Evolutionary conservation across 768 basidiomycete genomes (phyloP).

Genomic region (Pulveroboletus sp.): DNA sequence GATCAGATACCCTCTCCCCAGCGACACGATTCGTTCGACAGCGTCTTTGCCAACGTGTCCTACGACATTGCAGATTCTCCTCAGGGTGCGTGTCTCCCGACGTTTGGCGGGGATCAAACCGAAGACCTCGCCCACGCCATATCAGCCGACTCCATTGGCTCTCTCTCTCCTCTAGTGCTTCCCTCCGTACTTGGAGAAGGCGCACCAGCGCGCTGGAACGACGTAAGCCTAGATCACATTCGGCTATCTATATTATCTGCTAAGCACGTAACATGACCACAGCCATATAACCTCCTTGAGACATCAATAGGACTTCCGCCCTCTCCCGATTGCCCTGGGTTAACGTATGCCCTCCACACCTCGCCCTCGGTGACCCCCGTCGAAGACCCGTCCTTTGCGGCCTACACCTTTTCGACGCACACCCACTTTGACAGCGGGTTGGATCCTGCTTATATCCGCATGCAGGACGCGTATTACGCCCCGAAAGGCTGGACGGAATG

Average conservation of each 20-base stretch:
- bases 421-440: conserved; percentile 11
- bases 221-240: conserved; percentile 24
- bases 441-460: conserved; percentile 9
- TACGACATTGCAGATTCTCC: conserved; percentile 28
- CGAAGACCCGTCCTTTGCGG: conserved; percentile 20
- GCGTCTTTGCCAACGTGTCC: conserved; percentile 30
- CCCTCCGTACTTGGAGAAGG: conserved; percentile 30
- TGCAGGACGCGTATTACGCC: conserved; percentile 19
- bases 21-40: conserved; percentile 26
- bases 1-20: conserved; percentile 11
- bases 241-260: conserved; percentile 7
- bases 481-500: conserved; percentile 31
- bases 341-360: conserved; percentile 25
- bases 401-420: conserved; percentile 15
- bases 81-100: conserved; percentile 8
- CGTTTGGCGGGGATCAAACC: conserved; percentile 17
- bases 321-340: conserved; percentile 17
- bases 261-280: conserved; percentile 19
- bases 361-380: conserved; percentile 24
- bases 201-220: conserved; percentile 32
- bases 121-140: conserved; percentile 23
- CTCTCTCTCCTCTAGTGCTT: conserved; percentile 31
- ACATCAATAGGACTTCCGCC: conserved; percentile 29
- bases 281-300: conserved; percentile 35
- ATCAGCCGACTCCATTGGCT: conserved; percentile 22